Base-by-base conservation (phyloP, 2,329 filamentous ascomycete species). In the Pseudocercospora musae region DNA sequence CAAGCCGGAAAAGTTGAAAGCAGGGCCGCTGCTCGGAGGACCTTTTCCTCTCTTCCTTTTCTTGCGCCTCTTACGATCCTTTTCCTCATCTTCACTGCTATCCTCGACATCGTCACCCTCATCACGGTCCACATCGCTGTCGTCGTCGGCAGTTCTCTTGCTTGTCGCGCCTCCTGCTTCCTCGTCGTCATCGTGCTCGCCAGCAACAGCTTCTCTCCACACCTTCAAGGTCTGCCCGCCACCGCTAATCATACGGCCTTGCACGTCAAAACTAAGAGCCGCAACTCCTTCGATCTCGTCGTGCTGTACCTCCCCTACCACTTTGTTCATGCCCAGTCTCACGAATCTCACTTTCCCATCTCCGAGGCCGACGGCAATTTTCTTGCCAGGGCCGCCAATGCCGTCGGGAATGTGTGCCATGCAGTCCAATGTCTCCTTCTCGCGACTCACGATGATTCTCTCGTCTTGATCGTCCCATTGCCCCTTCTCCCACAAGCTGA, bases 391-490 rank as follows among this genome's bases (percentile, higher is more conserved):
- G 64, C 85, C 81, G 0, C 87, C 87, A 44, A 93, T 80, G 18
- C 85, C 85, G 33, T 89, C 85, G 0, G 92, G 92, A 18, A 95
- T 80, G 57, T 89, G 77, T 1, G 86, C 82, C 63, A 97, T 80
- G n/a, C 87, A 84, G 72, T 98, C 94, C 46, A 97, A 79, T 63
- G 90, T 91, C 75, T 96, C 92, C 21, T 78, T 79, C 58, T 74
- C 71, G 27, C 79, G 76, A 68, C 92, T 88, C 8, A 97, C 86
- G 54, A 90, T 86, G 70, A 97, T 90, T 57, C 92, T 85, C 78
- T 96, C 92, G 69, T 96, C 91, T 75, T 96, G 92, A 75, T 98
- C 94, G 72, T 96, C 93, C 94, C 95, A 98, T 0, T 90, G 87
- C 0, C 94, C 94, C 68, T 89, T 89, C 76, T 99, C 94, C 93